Conservation (phyloP, 2,329 filamentous ascomycete species). For the Penicillium italicum region DNA sequence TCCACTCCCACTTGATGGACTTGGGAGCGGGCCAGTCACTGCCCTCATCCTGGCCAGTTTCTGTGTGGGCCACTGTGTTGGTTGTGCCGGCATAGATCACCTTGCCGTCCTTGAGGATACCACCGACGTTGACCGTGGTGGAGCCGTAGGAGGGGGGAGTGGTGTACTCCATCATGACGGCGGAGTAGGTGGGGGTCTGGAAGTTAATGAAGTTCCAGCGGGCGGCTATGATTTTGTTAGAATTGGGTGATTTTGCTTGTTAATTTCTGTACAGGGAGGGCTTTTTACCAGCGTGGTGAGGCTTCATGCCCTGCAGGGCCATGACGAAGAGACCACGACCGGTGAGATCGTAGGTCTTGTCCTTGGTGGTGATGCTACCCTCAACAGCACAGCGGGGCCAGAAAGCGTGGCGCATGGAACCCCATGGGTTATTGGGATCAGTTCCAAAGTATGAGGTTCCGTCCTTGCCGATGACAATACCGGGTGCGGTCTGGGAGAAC, state of each 20-base stretch:
- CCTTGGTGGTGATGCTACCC: conserved; percentile 78
- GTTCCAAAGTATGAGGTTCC: conserved; percentile 84
- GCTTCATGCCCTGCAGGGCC: conserved; percentile 97
- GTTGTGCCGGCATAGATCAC: conserved; percentile 68
- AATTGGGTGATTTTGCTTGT: neutral
- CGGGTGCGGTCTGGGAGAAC: conserved; percentile 70
- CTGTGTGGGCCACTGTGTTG: conserved; percentile 66
- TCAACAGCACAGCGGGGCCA: conserved; percentile 84
- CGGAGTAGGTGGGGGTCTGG: conserved; percentile 81
- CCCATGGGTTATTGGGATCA: conserved; percentile 83
- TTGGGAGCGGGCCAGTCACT: conserved; percentile 88
- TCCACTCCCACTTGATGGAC: conserved; percentile 71
- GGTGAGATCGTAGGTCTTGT: conserved; percentile 76
- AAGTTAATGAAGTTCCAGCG: conserved; percentile 94
- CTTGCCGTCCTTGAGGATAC: conserved; percentile 74
- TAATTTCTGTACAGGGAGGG: neutral
- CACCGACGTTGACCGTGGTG: conserved; percentile 78
- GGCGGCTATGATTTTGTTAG: conserved; percentile 51
- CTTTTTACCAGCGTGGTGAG: conserved; percentile 76
- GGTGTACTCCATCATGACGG: conserved; percentile 91
- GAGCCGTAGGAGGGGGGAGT: conserved; percentile 90
- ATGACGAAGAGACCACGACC: conserved; percentile 77
- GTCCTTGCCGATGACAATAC: conserved; percentile 79
- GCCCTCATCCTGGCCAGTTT: conserved; percentile 66
- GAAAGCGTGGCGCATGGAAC: conserved; percentile 84